A percentile compares a stretch with the other conserved stretches of the same genome.
Conservation (phyloP, 169 alveolate species). For the Cryptosporidium ryanae region DNA sequence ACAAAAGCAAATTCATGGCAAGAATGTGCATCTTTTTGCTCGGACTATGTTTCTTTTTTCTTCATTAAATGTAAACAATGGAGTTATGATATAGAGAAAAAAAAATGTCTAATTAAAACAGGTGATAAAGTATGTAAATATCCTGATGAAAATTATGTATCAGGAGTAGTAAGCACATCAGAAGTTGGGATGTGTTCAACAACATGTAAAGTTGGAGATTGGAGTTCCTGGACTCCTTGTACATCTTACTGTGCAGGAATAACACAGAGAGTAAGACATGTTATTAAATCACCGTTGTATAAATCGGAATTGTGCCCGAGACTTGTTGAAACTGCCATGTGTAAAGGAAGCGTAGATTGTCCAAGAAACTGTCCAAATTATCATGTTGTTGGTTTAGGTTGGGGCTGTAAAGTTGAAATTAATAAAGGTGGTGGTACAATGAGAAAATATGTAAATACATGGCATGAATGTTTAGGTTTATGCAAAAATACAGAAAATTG, state of each 20-base stretch:
- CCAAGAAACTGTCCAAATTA: conserved; percentile 71
- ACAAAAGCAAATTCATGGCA: conserved; percentile 57
- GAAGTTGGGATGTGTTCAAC: conserved; percentile 69
- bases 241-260: conserved; percentile 66
- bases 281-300: conserved; percentile 61
- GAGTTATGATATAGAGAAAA: conserved; percentile 64
- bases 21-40: conserved; percentile 50
- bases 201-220: conserved; percentile 68
- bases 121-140: conserved; percentile 51
- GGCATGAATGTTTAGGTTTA: conserved; percentile 72
- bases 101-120: conserved; percentile 37
- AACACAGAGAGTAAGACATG: conserved; percentile 76
- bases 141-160: conserved; percentile 65
- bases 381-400: conserved; percentile 71
- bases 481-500: conserved; percentile 62
- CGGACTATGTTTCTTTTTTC: conserved; percentile 56
- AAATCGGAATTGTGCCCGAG: conserved; percentile 66
- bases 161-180: conserved; percentile 28
- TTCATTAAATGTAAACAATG: conserved; percentile 58
- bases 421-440: conserved; percentile 70
- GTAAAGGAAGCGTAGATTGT: conserved; percentile 71
- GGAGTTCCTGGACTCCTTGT: conserved; percentile 74
- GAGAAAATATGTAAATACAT: conserved; percentile 68
- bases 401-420: conserved; percentile 74
- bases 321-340: conserved; percentile 66